A percentile compares a stretch with the other conserved stretches of the same genome.
These are phyloP conservation scores for Diaporthe sp. DNA, from an alignment of 2,329 filamentous ascomycete genomes.

Conservation along the genomic window DNA sequence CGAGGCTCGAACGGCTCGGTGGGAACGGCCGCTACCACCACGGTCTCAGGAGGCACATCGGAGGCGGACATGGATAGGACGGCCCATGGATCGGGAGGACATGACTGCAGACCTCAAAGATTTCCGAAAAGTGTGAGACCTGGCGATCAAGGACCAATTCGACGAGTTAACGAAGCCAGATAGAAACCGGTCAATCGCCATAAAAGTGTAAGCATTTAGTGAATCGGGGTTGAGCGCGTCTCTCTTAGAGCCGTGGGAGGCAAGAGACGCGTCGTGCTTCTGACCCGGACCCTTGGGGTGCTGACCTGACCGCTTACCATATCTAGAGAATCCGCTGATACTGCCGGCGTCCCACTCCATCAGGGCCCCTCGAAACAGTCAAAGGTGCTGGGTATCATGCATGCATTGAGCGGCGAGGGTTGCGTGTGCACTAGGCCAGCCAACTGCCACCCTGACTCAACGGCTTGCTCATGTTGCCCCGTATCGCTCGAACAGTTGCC, in stretches of 20 bases:
- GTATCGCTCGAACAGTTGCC: conserved; percentile 32
- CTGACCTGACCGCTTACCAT: conserved; percentile 20
- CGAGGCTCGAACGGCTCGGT: conserved; percentile 47
- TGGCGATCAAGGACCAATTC: neutral
- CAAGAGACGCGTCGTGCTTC: conserved; percentile 26
- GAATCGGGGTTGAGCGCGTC: neutral
- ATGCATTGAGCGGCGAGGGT: neutral
- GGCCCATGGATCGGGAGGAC: neutral
- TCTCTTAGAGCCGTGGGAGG: neutral
- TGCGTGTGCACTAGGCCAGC: neutral
- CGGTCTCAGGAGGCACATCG: conserved; percentile 17
- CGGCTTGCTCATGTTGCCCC: conserved; percentile 29
- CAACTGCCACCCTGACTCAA: neutral
- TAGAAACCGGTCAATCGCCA: no score
- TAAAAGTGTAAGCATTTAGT: no score
- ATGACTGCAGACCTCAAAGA: conserved; percentile 24
- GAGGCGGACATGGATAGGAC: conserved; percentile 27
- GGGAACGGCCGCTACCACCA: conserved; percentile 45
- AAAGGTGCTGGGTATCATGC: conserved; percentile 23
- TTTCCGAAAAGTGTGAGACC: neutral
- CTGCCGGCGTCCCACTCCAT: conserved; percentile 30
- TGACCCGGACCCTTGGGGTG: neutral
- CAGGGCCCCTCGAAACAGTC: conserved; percentile 31
- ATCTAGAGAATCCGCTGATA: neutral
- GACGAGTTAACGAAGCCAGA: neutral